Conservation (phyloP, 2,329 filamentous ascomycete species). For the Sporothrix euskadiensis region DNA sequence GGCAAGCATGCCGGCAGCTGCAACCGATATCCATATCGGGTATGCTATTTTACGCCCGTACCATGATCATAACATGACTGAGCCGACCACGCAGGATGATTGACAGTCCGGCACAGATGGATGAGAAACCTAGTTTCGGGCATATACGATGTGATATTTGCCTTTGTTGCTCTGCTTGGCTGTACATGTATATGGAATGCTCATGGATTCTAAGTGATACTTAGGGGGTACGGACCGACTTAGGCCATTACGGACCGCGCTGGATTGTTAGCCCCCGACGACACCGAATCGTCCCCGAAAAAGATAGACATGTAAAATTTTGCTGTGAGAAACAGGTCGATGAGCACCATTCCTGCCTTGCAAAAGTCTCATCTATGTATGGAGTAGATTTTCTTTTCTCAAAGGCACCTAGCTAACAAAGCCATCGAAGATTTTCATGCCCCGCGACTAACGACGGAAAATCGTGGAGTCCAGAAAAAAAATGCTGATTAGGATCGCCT, state of each 20-base stretch:
- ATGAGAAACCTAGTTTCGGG: not conserved
- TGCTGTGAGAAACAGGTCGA: not conserved
- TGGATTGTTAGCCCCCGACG: not conserved
- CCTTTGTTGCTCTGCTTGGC: not conserved
- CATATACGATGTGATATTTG: not conserved
- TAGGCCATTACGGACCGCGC: not conserved
- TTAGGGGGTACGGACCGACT: not conserved
- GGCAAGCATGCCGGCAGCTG: not conserved
- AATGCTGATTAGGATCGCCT: conserved; percentile 13
- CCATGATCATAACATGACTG: not conserved
- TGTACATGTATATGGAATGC: not conserved
- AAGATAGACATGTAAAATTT: not conserved
- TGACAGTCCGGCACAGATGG: not conserved
- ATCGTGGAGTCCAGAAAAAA: not conserved
- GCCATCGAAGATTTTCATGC: not conserved
- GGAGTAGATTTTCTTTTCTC: not conserved
- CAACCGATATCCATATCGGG: not conserved
- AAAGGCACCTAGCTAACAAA: not conserved
- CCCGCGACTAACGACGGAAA: not conserved
- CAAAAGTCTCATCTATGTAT: not conserved
- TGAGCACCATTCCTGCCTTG: conserved; percentile 4
- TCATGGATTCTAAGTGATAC: not conserved
- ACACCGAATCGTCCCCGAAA: conserved; percentile 4
- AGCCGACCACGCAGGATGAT: not conserved
- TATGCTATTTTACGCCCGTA: conserved; percentile 14